phyloP scores from a whole-genome alignment of 495 filamentous ascomycete genomes.

The Daldinia decipiens region DNA sequence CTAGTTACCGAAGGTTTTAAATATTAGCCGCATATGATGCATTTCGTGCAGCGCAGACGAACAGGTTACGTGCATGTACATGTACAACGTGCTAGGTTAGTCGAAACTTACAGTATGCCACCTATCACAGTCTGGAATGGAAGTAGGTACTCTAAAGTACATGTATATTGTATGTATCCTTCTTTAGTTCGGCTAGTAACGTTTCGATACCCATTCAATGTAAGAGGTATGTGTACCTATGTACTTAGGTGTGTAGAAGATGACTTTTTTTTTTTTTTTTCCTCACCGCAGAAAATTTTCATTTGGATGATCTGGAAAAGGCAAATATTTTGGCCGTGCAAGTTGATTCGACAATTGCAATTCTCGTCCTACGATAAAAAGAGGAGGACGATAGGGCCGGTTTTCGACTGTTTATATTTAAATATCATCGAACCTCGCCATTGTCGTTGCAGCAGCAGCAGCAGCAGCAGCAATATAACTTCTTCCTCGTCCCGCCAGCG shows the following conservation, averaged over 20 bases:
- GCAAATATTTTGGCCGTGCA: conserved; percentile 36
- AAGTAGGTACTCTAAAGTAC: conserved; percentile 15
- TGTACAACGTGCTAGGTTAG: conserved; percentile 10
- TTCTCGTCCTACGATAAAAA: conserved; percentile 6
- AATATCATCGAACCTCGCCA: conserved; percentile 10
- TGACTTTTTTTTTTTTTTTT: background rate
- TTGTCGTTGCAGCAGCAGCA: background rate
- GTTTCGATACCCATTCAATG: background rate
- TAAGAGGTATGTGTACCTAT: no score
- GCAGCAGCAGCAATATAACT: no score
- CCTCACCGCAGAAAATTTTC: conserved; percentile 42
- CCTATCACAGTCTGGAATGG: conserved; percentile 1
- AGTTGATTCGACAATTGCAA: conserved; percentile 16
- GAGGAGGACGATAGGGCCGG: background rate
- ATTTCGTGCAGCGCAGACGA: conserved; percentile 14
- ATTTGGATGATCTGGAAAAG: conserved; percentile 30
- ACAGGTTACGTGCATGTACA: conserved; percentile 35
- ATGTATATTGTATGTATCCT: conserved; percentile 22
- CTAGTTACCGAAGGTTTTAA: conserved; percentile 27
- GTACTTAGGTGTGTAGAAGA: no score
- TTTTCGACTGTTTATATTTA: conserved; percentile 3
- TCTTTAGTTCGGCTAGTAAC: conserved; percentile 10
- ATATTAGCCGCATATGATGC: conserved; percentile 36
- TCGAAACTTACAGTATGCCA: no score
- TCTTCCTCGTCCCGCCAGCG: conserved; percentile 13